Base-by-base conservation (phyloP, 2,329 filamentous ascomycete species). In the Knoxdaviesia proteae region DNA sequence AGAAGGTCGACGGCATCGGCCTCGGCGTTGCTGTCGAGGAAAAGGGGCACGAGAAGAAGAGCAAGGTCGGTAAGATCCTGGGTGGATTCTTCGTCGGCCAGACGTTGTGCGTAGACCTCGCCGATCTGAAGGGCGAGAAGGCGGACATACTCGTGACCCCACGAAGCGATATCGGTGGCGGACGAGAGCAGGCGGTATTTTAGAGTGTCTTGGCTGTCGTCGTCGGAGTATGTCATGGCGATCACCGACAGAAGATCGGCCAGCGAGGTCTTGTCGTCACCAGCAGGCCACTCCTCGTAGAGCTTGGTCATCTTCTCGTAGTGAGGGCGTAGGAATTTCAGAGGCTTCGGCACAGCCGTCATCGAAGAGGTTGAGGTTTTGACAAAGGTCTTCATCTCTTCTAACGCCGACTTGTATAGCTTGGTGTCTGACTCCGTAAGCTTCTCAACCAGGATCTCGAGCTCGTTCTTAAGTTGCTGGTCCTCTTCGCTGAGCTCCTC, bases 311-410 rank as follows among this genome's bases (percentile, higher is more conserved):
- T 69, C 45, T 80, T 77, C 62, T 92, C 82, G 65, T 96, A 98
- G 62, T 98, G 88, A 51, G 88, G 90, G 65, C 90, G 77, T 49
- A 98, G 74, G 61, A 98, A 98, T 63, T 98, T 98, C 54, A 98
- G 72, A 34, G 90, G 90, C 64, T 98, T 98, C 30, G 92, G 90
- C 48, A 98, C 90, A 46, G 90, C 90, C 40, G 90, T 98, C 90
- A 98, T 98, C 39, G 92, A 98, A 46, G 87, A 96, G 50, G 90
- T 98, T 46, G 90, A 94, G 44, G 90, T 98, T 69, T 94, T 96
- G 69, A 98, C 98, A 57, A 84, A 92, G 55, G 79, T 84, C 68
- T 94, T 96, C 76, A 98, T 94, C 51, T 86, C 81, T 61, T 96
- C 87, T 51, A 98, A 69, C 43, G 90, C 82, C 46, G 87, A 75